Evolutionary conservation across 495 filamentous ascomycete genomes (phyloP), one percentile per base, ranked within the genome.

Genomic region (Annulohypoxylon bovei): DNA sequence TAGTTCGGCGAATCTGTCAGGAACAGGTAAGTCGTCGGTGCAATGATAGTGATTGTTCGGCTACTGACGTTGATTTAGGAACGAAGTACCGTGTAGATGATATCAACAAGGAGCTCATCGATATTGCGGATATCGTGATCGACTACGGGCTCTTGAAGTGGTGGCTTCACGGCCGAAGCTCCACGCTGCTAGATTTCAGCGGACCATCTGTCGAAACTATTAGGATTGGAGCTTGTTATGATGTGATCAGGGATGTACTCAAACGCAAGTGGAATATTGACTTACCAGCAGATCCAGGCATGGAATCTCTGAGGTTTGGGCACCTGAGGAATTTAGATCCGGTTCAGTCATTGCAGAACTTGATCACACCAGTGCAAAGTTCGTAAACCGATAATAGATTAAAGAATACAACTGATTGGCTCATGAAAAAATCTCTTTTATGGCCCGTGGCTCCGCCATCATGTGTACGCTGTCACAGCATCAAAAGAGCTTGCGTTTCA

Each of bases 131-230:
- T 62, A 74, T 79, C 40, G 62, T 80, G 5, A 58, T 80, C 23
- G 74, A 81, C 44, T 78, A 79, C 37, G 75, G 78, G 18, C 52
- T 66, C 50, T 60, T 70, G 23, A 75, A 72, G 65, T 78, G 67
- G 27, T 55, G 56, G 37, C 12, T 68, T 18, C 75, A 73, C 18
- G 68, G 77, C 3, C 60, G 66, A 11, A 77, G 77, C 42, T 80
- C 77, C 1, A 80, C 75, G 4, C 77, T 80, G 69, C 65, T 79
- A 42, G 67, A 80, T 56, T 78, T 81, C 40, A 62, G 63, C 40
- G 63, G 63, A 3, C 53, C 61, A 28, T 67, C 67, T 12, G 61
- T 65, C n/a, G 62, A 59, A 7, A 16, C 77, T n/a, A n/a, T 81
- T 18, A 64, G 77, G 6, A 75, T 67, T 28, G 77, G 78, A 0